Evolutionary conservation across 176 grass and related monocot genomes (phyloP), one percentile per base, ranked within the genome.

Genomic region (Tuctoria greenei): DNA sequence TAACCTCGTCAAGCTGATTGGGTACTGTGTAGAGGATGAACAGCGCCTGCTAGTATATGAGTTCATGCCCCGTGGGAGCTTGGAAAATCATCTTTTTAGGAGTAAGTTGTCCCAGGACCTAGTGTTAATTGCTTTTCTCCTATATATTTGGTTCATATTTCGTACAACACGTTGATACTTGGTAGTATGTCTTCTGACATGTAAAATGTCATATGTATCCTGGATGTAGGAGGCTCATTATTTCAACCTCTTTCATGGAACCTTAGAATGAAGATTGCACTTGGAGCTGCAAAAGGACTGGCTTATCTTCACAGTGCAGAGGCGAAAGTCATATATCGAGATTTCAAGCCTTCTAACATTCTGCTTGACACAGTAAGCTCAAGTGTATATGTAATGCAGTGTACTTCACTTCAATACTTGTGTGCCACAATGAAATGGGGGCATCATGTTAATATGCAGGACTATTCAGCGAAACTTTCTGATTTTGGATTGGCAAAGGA

Each of bases 401-500:
- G 1, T 77, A 36, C 31, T 67, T 73, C 36, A 23, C 15, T 7
- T 55, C 23, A 69, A 79, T 34, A 16, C 18, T 45, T 34, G 1
- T 56, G 28, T 55, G 25, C 68, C 67, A 26, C 26, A 78, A 23
- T 81, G 39, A 82, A 75, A 79, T 9, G 6, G 79, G 63, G 71
- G 20, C n/a, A 61, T 74, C 13, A 11, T 74, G 41, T 86, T 59
- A 28, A 65, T 83, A 18, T 84, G 1, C 76, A 96, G 93, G 86
- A 96, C 59, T 96, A 96, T 81, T 86, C 88, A 69, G 93, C 93
- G n/a, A 96, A 96, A 66, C 89, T 96, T 60, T 96, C 93, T 68
- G 93, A 96, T 90, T 96, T 96, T 76, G 93, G 93, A 79, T 84
- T 96, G 74, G 93, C 90, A 67, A 96, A 96, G 79, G 93, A 96